Base-by-base conservation (phyloP, 2,329 filamentous ascomycete genomes). In the Lecanicillium sp. region DNA sequence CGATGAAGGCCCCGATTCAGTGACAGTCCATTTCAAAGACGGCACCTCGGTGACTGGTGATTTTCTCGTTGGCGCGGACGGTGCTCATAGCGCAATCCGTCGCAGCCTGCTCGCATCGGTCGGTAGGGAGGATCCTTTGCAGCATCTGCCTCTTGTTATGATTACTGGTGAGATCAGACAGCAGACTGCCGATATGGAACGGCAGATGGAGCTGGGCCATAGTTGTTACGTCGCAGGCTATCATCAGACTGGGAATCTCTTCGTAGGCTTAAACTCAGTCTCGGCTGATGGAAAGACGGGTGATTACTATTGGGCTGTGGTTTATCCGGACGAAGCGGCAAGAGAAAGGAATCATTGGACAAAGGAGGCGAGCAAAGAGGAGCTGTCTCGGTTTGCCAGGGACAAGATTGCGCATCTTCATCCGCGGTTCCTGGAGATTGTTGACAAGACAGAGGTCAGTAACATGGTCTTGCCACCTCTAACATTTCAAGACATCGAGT, bases 21-120 rank as follows among this genome's bases (percentile, higher is more conserved):
- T 69, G 13, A 64, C 57, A 1, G 60, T 64, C 1, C 45, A 55
- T 28, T 73, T 73, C 44, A 53, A 59, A 13, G 69, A 72, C 44
- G 64, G 62, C 6, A 57, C 59, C 3, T 56, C 52, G 2, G 62
- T 56, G 4, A 58, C 51, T 3, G 70, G 70, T 0, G 57, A 61
- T n/a, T 52, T 73, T 3, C 49, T 73, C 1, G 53, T 73, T 11
- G 69, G 65, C 13, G 65, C 63, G 11, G 71, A 74, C 45, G 70
- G 71, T 5, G 51, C 58, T 5, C 57, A 56, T 29, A 64, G 59
- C 20, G 52, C 19, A 48, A 54, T 60, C 5, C 53, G 61, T 13
- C 51, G 55, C 33, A 48, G 54, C 28, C 45, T 62, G 11, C 48
- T 61, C 2, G 40, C 45, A 4, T 47, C 44, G 4, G 27, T 39